phyloP scores from a whole-genome alignment of 2,329 filamentous ascomycete species.

The Scedosporium dehoogii region DNA sequence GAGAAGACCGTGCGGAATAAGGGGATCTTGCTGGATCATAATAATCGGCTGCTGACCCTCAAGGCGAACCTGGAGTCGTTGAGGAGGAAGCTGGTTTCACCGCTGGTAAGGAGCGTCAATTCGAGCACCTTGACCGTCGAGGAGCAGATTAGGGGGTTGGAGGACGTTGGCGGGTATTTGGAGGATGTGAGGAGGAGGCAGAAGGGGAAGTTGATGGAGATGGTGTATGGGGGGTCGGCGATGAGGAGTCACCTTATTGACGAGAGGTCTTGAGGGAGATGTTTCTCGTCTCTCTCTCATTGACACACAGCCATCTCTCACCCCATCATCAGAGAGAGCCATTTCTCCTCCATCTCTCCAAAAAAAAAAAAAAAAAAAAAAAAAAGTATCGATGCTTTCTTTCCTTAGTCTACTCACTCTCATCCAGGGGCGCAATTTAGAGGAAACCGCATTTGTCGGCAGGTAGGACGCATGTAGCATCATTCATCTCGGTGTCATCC shows the following conservation, averaged over 20 bases:
- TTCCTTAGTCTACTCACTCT: not conserved
- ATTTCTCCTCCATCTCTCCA: not conserved
- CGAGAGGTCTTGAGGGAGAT: not conserved
- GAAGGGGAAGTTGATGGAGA: constrained; percentile 74
- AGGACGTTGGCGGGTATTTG: constrained; percentile 70
- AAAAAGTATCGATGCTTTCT: not conserved
- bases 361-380: too few relatives aligned
- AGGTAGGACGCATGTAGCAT: not conserved
- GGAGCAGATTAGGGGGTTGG: constrained; percentile 75
- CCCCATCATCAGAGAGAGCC: not conserved
- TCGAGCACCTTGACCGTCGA: constrained; percentile 65
- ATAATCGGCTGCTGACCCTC: constrained; percentile 70
- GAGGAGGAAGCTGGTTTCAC: constrained; percentile 71
- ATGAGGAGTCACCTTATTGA: constrained; percentile 19
- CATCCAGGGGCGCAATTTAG: not conserved
- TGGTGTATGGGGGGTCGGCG: constrained; percentile 52
- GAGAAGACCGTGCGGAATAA: constrained; percentile 82
- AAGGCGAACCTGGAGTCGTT: constrained; percentile 83
- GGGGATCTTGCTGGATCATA: constrained; percentile 75
- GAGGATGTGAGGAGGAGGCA: constrained; percentile 67
- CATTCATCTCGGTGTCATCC: not conserved
- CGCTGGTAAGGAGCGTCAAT: constrained; percentile 63
- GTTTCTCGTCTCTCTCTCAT: not conserved
- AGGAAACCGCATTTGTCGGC: not conserved
- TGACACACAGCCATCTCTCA: not conserved